Conservation (phyloP, 2,329 filamentous ascomycete species). For the Curvularia lunata region DNA sequence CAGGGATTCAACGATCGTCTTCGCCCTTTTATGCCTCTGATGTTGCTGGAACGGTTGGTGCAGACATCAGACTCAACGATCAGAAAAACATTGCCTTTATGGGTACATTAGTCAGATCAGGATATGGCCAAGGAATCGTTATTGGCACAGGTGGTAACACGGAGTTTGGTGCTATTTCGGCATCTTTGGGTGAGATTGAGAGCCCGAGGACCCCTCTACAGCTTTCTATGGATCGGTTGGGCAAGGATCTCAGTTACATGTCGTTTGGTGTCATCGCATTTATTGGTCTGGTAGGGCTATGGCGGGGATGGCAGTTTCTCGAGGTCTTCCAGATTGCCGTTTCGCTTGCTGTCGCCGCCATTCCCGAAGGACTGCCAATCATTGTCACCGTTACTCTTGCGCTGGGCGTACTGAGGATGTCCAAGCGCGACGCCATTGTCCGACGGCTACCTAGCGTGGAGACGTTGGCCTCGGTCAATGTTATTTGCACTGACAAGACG, state of each 20-base stretch:
- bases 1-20: slow-evolving; percentile 52
- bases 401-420: slow-evolving; percentile 95
- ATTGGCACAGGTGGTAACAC: slow-evolving; percentile 93
- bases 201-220: slow-evolving; percentile 93
- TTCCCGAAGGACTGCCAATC: slow-evolving; percentile 94
- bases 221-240: slow-evolving; percentile 95
- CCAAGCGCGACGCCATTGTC: slow-evolving; percentile 91
- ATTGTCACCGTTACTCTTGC: slow-evolving; percentile 98
- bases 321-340: slow-evolving; percentile 99
- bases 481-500: slow-evolving; percentile 99
- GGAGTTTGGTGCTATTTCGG: slow-evolving; percentile 94
- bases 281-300: slow-evolving; percentile 87
- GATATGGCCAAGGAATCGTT: slow-evolving; percentile 95
- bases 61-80: slow-evolving; percentile 72
- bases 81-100: slow-evolving; percentile 96
- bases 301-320: slow-evolving; percentile 86
- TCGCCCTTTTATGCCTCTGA: slow-evolving; percentile 66
- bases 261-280: slow-evolving; percentile 94
- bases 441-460: slow-evolving; percentile 95
- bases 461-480: slow-evolving; percentile 96
- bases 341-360: slow-evolving; percentile 92
- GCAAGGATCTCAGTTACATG: slow-evolving; percentile 94
- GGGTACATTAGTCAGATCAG: slow-evolving; percentile 94
- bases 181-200: slow-evolving; percentile 92
- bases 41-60: slow-evolving; percentile 64